Evolutionary conservation across 352 stramenopile genomes (phyloP), one percentile per base, ranked within the genome.

Genomic region (Phytophthora parvispora): DNA sequence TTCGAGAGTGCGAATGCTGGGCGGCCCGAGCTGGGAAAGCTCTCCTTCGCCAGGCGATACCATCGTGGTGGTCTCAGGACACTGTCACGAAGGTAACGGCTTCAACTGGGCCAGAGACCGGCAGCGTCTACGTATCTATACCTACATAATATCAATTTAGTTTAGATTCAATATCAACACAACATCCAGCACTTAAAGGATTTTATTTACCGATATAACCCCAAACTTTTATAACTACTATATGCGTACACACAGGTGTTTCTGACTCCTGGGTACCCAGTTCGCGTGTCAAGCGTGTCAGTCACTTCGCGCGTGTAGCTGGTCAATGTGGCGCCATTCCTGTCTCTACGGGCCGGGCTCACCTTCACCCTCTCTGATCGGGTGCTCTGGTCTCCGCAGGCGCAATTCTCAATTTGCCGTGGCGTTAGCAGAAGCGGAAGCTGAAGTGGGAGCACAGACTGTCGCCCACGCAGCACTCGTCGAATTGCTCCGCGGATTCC

Each of bases 301-400:
- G 22, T 34, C 40, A 27, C 20, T 24, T 27, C 15, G n/a, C n/a
- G n/a, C n/a, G 25, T 51, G 42, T 24, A 18, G 50, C 45, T 73
- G 42, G 58, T 63, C 57, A 67, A 31, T 60, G 54, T 49, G 36
- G 16, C 9, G 1, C 34, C 53, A 51, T 42, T 60, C 32, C 49
- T 66, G 60, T 74, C 67, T 70, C 60, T 70, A 51, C 53, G 15
- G 34, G 29, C 20, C 58, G 25, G 13, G 24, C 59, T 43, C 31
- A 52, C 6, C n/a, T n/a, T 60, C 40, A 63, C 50, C 40, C n/a
- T 64, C 64, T 75, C 67, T 72, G 63, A 29, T 75, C 63, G 55
- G 54, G 58, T 72, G 59, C 57, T 67, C 67, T 72, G 55, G 20
- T 72, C 63, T 66, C 34, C 43, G 20, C 47, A 31, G 52, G 27